A percentile compares a stretch with the other conserved stretches of the same genome.
Evolutionary conservation across 192 early-diverging fungal species (phyloP).

Genomic region (Ambispora gerdemannii): DNA sequence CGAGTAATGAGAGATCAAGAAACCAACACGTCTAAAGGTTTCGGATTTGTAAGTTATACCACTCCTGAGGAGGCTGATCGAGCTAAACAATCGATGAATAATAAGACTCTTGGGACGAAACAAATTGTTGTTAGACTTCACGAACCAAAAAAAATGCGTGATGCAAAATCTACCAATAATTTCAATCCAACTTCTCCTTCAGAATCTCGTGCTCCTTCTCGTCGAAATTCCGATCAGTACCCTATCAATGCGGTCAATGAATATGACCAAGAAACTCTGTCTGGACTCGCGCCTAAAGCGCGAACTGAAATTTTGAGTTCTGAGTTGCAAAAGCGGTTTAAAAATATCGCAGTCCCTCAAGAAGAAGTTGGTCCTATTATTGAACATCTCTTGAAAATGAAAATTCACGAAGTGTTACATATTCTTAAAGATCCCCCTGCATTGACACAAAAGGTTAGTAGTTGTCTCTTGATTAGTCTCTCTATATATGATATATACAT

Average conservation of each 20-base stretch:
- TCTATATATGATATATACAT: not conserved
- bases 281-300: slow-evolving; percentile 25
- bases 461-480: not conserved
- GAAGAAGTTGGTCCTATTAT: slow-evolving; percentile 31
- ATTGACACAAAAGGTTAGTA: slow-evolving; percentile 24
- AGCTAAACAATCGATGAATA: slow-evolving; percentile 89
- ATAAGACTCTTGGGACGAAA: slow-evolving; percentile 73
- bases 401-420: slow-evolving; percentile 9
- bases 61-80: slow-evolving; percentile 85
- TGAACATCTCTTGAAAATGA: slow-evolving; percentile 21
- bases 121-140: slow-evolving; percentile 89
- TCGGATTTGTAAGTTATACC: slow-evolving; percentile 93
- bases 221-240: slow-evolving; percentile 24
- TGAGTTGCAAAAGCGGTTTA: slow-evolving; percentile 32
- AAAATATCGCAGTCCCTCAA: slow-evolving; percentile 17
- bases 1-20: slow-evolving; percentile 77
- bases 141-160: slow-evolving; percentile 86
- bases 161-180: slow-evolving; percentile 18
- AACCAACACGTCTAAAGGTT: slow-evolving; percentile 76
- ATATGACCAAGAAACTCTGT: slow-evolving; percentile 14
- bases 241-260: slow-evolving; percentile 22
- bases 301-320: slow-evolving; percentile 27
- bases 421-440: slow-evolving; percentile 24
- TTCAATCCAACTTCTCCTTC: slow-evolving; percentile 14
- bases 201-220: slow-evolving; percentile 25